phyloP scores from a whole-genome alignment of 129 eudicot genomes.

The Flaveria ramosissima region DNA sequence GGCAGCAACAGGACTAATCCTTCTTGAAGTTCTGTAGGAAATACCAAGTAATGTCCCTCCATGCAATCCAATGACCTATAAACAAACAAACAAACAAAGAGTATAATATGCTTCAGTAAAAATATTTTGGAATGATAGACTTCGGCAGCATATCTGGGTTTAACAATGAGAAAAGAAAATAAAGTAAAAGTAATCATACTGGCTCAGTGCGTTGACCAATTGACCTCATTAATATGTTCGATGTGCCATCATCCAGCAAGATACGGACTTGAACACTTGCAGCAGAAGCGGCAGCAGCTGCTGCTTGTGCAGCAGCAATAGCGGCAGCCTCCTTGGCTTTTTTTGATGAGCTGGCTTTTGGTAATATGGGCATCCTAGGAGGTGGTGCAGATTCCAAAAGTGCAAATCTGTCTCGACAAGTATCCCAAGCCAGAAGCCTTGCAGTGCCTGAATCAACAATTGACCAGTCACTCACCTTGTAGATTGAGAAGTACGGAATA shows the following conservation, averaged over 20 bases:
- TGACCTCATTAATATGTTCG: slow-evolving; percentile 91
- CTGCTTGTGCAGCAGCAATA: slow-evolving; percentile 90
- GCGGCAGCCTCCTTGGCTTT: slow-evolving; percentile 98
- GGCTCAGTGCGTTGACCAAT: slow-evolving; percentile 90
- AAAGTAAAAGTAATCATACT: slow-evolving; percentile 32
- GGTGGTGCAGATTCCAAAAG: slow-evolving; percentile 80
- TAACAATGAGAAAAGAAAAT: not conserved
- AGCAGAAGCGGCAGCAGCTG: slow-evolving; percentile 94
- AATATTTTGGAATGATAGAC: not conserved
- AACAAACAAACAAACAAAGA: not conserved
- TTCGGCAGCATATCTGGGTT: not conserved
- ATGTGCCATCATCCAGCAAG: slow-evolving; percentile 95
- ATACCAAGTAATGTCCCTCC: slow-evolving; percentile 95
- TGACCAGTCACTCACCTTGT: slow-evolving; percentile 98
- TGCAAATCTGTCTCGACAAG: slow-evolving; percentile 95
- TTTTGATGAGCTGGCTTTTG: slow-evolving; percentile 88
- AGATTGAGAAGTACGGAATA: slow-evolving; percentile 93
- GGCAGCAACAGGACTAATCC: slow-evolving; percentile 83
- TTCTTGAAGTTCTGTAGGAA: slow-evolving; percentile 84
- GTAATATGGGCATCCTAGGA: slow-evolving; percentile 81
- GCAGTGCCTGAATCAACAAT: slow-evolving; percentile 98
- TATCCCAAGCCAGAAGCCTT: slow-evolving; percentile 96
- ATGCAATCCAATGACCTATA: slow-evolving; percentile 81
- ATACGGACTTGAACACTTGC: slow-evolving; percentile 97
- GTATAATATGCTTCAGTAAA: not conserved